Base-by-base conservation (phyloP, 2,329 filamentous ascomycete genomes). In the Didymella pinodella region DNA sequence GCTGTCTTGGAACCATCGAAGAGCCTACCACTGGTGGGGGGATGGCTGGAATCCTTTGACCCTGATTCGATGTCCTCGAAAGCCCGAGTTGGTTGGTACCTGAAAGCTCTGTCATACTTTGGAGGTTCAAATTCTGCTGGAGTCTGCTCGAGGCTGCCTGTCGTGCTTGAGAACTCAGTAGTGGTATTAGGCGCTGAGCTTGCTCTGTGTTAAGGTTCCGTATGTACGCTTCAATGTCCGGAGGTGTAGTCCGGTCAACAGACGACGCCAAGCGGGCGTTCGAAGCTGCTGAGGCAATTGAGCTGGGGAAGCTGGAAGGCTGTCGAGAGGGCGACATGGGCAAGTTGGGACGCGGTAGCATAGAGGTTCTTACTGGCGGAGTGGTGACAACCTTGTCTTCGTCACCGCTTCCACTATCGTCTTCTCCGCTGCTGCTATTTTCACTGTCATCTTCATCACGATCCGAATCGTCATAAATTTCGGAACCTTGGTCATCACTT, bases 191-290 rank as follows among this genome's bases (percentile, higher is more conserved):
- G 18, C 31, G 32, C 16, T 48, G 34, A 18, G 62, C 49, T 46
- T 64, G 63, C 20, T 55, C 59, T 12, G 29, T 25, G 16, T 26
- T 60, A 12, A 64, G 34, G 18, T 51, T 62, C 25, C 48, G 62
- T 34, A 70, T 57, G 45, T 60, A 67, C 12, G 48, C 48, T 22
- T 43, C 41, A 16, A 67, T 44, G 18, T 40, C 44, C 8, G 54
- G 22, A 46, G 48, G 51, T 11, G 41, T 54, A 26, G 36, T n/a
- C 36, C 14, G 44, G 10, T 36, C 28, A 16, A 47, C n/a, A 22
- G 2, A 7, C 11, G 45, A 28, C 16, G 29, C n/a, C 14, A 29
- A 18, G 14, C 25, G 45, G 12, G 28, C 4, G 40, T 2, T 16
- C 2, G 14, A 16, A n/a, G 12, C 22, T 43, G 11, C 20, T 43